Evolutionary conservation across 2,329 filamentous ascomycete species (phyloP).

Genomic region (Penicillium sp.): DNA sequence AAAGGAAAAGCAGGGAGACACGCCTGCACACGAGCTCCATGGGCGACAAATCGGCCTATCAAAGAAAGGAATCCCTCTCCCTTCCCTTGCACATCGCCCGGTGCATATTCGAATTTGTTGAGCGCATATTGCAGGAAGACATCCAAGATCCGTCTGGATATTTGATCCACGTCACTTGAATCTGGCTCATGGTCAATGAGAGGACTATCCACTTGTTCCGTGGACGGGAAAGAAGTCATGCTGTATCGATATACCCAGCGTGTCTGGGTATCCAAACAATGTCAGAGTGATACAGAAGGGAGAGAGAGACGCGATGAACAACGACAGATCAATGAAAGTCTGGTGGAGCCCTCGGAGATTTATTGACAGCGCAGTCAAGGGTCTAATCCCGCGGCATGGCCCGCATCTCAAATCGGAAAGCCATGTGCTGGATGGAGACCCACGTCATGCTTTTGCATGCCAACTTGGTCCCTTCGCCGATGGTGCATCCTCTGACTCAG

Average conservation of each 20-base stretch:
- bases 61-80: constrained; percentile 9
- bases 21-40: constrained; percentile 5
- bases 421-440: background rate
- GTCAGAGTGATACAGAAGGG: background rate
- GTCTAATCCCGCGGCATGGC: background rate
- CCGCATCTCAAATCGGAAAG: background rate
- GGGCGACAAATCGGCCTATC: constrained; percentile 7
- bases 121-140: constrained; percentile 7
- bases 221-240: background rate
- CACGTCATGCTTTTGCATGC: background rate
- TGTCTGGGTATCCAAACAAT: background rate
- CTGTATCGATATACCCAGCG: constrained; percentile 2
- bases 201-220: background rate
- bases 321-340: background rate
- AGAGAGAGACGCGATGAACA: background rate
- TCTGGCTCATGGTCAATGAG: background rate
- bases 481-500: background rate
- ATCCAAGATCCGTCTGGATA: constrained; percentile 6
- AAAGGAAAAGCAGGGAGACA: constrained; percentile 62
- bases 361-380: background rate
- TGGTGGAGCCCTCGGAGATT: constrained; percentile 1
- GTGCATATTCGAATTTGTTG: constrained; percentile 11
- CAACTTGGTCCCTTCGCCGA: background rate
- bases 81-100: background rate
- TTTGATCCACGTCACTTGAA: constrained; percentile 4